Evolutionary conservation across 2,329 filamentous ascomycete species (phyloP).

Genomic region (Cordyceps cateniannulata): DNA sequence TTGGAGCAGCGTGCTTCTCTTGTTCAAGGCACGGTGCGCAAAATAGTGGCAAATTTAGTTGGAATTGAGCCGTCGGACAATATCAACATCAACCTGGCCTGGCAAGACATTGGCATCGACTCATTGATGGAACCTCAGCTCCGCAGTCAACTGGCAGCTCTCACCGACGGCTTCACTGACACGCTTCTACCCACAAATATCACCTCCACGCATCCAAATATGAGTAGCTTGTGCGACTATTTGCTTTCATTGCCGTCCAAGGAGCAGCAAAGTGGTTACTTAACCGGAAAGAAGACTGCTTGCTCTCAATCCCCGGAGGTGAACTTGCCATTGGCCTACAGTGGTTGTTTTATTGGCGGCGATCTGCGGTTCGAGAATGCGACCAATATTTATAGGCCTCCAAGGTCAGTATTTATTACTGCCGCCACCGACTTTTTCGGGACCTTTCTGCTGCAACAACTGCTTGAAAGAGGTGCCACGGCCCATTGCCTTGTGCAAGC

Average conservation of each 20-base stretch:
- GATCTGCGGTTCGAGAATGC: too few species aligned
- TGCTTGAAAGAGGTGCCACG: not conserved
- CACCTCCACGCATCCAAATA: not conserved
- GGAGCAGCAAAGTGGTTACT: too few species aligned
- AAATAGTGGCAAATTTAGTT: not conserved
- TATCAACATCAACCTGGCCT: not conserved
- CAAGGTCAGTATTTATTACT: too few species aligned
- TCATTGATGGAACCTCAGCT: not conserved
- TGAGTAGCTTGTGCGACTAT: too few species aligned
- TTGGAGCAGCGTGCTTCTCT: not conserved
- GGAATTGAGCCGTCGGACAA: not conserved
- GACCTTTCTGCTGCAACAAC: too few species aligned
- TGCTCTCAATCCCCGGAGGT: too few species aligned
- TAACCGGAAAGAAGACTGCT: too few species aligned
- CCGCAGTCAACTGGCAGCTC: not conserved
- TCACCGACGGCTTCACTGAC: not conserved
- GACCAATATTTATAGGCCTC: too few species aligned
- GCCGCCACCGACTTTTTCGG: too few species aligned
- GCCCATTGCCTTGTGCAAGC: not conserved
- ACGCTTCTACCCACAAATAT: not conserved
- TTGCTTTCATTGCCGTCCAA: too few species aligned
- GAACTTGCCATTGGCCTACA: too few species aligned
- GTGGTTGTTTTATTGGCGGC: too few species aligned
- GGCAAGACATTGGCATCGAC: not conserved
- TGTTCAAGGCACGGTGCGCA: not conserved